These are phyloP conservation scores for Paecilomyces niveus DNA, from an alignment of 2,329 filamentous ascomycete genomes.

Conservation along the genomic window DNA sequence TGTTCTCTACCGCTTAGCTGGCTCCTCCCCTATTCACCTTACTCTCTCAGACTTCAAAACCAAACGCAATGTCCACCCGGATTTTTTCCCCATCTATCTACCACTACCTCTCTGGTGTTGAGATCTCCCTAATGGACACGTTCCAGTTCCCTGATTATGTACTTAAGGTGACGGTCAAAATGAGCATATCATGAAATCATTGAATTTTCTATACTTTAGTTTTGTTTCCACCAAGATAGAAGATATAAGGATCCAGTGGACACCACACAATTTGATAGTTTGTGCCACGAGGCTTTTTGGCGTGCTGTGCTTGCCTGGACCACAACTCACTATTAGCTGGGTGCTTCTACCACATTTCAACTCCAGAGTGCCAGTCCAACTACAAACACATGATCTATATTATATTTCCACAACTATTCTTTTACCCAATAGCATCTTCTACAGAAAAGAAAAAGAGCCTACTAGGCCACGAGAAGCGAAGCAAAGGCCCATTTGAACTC, in stretches of 20 bases:
- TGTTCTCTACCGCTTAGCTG: background rate
- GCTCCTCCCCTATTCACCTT: background rate
- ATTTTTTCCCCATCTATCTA: background rate
- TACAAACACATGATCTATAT: too few relatives aligned
- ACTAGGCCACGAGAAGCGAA: too few relatives aligned
- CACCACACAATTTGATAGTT: background rate
- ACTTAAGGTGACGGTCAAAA: slow-evolving; percentile 24
- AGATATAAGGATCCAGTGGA: background rate
- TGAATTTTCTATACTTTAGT: background rate
- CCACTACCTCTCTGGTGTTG: background rate
- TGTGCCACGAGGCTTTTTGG: background rate
- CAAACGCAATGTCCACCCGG: background rate
- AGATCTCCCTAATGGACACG: background rate
- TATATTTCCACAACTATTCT: too few relatives aligned
- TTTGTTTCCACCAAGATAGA: background rate
- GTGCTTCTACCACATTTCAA: too few relatives aligned
- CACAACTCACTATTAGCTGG: too few relatives aligned
- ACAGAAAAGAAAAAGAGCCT: too few relatives aligned
- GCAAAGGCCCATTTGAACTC: too few relatives aligned
- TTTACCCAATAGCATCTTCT: too few relatives aligned
- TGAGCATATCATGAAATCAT: slow-evolving; percentile 12
- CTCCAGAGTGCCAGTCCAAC: too few relatives aligned
- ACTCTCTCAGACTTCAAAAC: background rate
- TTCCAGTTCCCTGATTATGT: slow-evolving; percentile 16
- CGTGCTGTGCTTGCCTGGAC: background rate